Percentiles rank a stretch among this genome's conserved stretches.
Evolutionary conservation across 164 flowering plant genomes (phyloP).

Genomic region (Aristolochia contorta): DNA sequence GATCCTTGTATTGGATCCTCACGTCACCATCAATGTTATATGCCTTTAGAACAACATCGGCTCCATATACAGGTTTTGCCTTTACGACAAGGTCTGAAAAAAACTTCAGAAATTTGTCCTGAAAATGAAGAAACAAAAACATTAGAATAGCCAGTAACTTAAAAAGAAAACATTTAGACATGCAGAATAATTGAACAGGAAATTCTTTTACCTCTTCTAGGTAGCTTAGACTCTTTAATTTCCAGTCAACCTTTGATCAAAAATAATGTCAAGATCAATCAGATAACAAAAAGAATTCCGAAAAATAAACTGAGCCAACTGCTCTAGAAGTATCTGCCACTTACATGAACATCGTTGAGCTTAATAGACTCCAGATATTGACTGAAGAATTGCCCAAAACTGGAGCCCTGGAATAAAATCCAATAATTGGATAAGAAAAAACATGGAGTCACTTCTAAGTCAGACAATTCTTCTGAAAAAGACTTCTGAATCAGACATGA

Average conservation of each 20-base stretch:
- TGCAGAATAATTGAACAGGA: neutral
- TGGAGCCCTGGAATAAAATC: constrained; percentile 61
- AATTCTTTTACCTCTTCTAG: constrained; percentile 53
- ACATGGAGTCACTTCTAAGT: too few relatives aligned
- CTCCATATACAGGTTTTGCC: constrained; percentile 62
- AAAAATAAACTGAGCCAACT: neutral
- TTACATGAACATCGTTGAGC: constrained; percentile 75
- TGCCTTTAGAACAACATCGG: constrained; percentile 62
- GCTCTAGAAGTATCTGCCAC: constrained; percentile 2
- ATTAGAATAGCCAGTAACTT: neutral
- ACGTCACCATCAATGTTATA: constrained; percentile 73
- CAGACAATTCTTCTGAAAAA: too few relatives aligned
- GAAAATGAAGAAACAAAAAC: constrained; percentile 4
- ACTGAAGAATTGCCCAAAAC: constrained; percentile 90
- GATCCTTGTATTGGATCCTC: constrained; percentile 59
- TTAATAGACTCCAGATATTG: constrained; percentile 90
- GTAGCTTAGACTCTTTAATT: constrained; percentile 81
- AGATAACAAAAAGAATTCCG: constrained; percentile 4
- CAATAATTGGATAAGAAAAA: too few relatives aligned
- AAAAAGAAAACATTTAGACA: neutral
- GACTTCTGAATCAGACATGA: too few relatives aligned
- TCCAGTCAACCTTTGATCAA: constrained; percentile 71
- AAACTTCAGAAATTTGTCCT: constrained; percentile 63
- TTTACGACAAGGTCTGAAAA: constrained; percentile 60
- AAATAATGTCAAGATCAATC: constrained; percentile 44